Conservation (phyloP, 2,329 filamentous ascomycete genomes). For the Neonectria ditissima region DNA sequence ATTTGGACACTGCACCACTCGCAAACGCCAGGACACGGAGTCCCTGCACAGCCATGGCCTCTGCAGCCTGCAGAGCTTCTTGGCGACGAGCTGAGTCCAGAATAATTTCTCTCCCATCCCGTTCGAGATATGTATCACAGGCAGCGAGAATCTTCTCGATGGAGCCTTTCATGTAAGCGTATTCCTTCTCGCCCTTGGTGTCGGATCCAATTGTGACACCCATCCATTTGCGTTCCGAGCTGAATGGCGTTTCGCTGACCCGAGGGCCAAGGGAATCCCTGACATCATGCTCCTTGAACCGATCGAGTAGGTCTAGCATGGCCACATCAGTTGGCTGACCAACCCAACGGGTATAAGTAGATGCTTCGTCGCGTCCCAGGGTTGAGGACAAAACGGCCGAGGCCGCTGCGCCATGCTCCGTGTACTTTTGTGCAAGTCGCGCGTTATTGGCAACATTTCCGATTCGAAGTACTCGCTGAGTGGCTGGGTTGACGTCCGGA, state of each 20-base stretch:
- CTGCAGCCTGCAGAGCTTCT: constrained; percentile 82
- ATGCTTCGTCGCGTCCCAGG: constrained; percentile 68
- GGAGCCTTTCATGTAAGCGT: constrained; percentile 95
- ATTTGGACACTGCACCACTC: constrained; percentile 76
- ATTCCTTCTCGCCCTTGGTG: constrained; percentile 73
- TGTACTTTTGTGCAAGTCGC: constrained; percentile 78
- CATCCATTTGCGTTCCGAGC: constrained; percentile 99
- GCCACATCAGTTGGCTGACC: constrained; percentile 98
- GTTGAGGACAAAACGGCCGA: constrained; percentile 86
- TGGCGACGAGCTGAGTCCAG: constrained; percentile 81
- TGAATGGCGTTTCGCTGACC: constrained; percentile 90
- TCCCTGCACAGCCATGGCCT: constrained; percentile 88
- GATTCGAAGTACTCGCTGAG: constrained; percentile 85
- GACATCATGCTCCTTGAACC: constrained; percentile 91
- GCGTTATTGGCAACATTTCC: constrained; percentile 98
- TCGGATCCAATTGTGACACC: constrained; percentile 84
- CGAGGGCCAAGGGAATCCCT: constrained; percentile 87
- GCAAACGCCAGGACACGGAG: constrained; percentile 93
- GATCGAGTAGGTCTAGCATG: constrained; percentile 92
- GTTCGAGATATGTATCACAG: constrained; percentile 91
- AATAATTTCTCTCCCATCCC: constrained; percentile 86
- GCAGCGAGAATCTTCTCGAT: constrained; percentile 86
- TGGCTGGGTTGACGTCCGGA: constrained; percentile 73
- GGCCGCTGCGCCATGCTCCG: constrained; percentile 77
- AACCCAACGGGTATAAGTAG: constrained; percentile 87